A percentile compares a stretch with the other conserved stretches of the same genome.
Evolutionary conservation across 768 basidiomycete genomes (phyloP).

Genomic region (Serendipita indica): DNA sequence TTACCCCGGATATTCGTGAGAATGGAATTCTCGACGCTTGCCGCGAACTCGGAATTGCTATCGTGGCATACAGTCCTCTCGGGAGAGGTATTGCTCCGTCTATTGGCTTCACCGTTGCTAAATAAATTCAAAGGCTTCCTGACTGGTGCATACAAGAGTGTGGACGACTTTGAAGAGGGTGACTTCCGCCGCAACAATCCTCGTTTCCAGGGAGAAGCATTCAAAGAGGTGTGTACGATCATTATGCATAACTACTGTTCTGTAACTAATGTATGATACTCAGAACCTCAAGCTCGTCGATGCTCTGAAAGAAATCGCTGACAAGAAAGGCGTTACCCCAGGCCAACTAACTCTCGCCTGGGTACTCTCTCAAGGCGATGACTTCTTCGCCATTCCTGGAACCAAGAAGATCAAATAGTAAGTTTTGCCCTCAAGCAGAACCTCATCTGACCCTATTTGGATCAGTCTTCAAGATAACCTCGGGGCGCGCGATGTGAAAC

Average conservation of each 20-base stretch:
- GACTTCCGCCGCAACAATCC: slow-evolving; percentile 28
- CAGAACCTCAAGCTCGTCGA: slow-evolving; percentile 32
- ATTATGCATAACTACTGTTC: slow-evolving; percentile 10
- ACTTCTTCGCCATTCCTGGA: slow-evolving; percentile 37
- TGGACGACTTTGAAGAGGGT: slow-evolving; percentile 26
- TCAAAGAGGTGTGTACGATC: slow-evolving; percentile 15
- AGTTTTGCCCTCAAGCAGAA: slow-evolving; percentile 15
- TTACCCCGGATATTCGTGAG: slow-evolving; percentile 13
- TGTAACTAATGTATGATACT: background rate
- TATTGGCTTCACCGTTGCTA: background rate
- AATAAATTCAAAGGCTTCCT: slow-evolving; percentile 25
- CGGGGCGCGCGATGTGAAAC: background rate
- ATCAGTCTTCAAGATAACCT: background rate
- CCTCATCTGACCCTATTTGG: background rate
- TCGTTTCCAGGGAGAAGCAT: slow-evolving; percentile 32
- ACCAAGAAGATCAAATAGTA: background rate
- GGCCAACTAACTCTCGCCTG: slow-evolving; percentile 29
- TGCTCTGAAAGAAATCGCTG: slow-evolving; percentile 26
- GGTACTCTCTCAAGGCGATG: slow-evolving; percentile 27
- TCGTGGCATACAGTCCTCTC: slow-evolving; percentile 48
- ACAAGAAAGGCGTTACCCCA: slow-evolving; percentile 28
- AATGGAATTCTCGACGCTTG: slow-evolving; percentile 20
- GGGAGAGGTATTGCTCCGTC: slow-evolving; percentile 31
- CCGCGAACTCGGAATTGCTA: slow-evolving; percentile 37
- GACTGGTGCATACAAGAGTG: slow-evolving; percentile 33